Percentiles rank a stretch among this genome's conserved stretches.
Evolutionary conservation across 179 eudicot genomes (phyloP).

Genomic region (Spergularia azorica): DNA sequence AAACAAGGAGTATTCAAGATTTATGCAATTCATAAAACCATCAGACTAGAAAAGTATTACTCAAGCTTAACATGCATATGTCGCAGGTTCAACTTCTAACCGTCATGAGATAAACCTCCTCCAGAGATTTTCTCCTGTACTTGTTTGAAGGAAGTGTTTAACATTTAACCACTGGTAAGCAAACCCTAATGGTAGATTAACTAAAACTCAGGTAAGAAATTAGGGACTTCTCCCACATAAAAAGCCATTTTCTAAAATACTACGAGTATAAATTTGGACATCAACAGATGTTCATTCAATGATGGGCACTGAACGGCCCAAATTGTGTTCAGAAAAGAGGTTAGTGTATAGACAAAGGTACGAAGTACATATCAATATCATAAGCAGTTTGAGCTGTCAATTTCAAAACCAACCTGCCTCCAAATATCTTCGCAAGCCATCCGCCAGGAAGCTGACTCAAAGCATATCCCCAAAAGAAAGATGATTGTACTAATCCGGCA

Average conservation of each 20-base stretch:
- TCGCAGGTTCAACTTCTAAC: not conserved
- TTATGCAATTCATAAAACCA: not conserved
- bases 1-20: conserved; percentile 4
- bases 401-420: conserved; percentile 81
- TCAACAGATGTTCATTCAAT: not conserved
- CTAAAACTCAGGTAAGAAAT: not conserved
- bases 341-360: not conserved
- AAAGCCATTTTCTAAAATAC: not conserved
- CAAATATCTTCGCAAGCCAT: conserved; percentile 88
- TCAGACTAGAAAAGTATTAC: not conserved
- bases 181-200: not conserved
- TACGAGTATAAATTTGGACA: not conserved
- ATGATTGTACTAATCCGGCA: conserved; percentile 96
- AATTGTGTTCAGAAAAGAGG: not conserved
- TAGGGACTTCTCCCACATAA: not conserved
- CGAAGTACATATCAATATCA: not conserved
- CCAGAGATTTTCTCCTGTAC: not conserved
- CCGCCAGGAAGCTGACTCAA: conserved; percentile 98
- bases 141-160: not conserved
- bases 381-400: not conserved
- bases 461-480: conserved; percentile 99
- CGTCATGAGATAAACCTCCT: not conserved
- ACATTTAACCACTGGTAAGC: not conserved
- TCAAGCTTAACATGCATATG: not conserved
- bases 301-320: not conserved